These are phyloP conservation scores for Glonium stellatum DNA, from an alignment of 495 filamentous ascomycete species.

Conservation along the genomic window DNA sequence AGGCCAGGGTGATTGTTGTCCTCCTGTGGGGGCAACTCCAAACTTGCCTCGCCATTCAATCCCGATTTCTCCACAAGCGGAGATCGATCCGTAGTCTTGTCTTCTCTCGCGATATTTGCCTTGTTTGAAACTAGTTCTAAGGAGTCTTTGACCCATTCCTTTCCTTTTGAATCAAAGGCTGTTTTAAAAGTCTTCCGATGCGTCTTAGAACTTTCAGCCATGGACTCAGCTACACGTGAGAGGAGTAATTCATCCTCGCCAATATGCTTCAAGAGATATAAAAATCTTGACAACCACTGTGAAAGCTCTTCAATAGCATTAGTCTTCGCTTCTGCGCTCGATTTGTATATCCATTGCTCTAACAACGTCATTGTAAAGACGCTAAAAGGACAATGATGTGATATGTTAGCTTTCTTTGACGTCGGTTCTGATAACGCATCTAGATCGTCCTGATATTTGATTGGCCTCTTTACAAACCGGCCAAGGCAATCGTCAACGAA, in stretches of 20 bases:
- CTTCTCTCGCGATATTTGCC: not conserved
- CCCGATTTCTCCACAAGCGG: slow-evolving; percentile 6
- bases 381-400: slow-evolving; percentile 34
- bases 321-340: slow-evolving; percentile 37
- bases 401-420: not conserved
- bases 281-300: slow-evolving; percentile 49
- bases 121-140: slow-evolving; percentile 9
- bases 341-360: slow-evolving; percentile 71
- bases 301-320: slow-evolving; percentile 41
- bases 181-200: slow-evolving; percentile 14
- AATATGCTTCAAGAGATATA: slow-evolving; percentile 40
- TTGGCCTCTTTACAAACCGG: slow-evolving; percentile 59
- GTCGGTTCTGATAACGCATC: slow-evolving; percentile 20
- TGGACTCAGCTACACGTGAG: slow-evolving; percentile 38
- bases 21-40: slow-evolving; percentile 35
- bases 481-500: slow-evolving; percentile 77
- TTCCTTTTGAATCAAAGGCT: slow-evolving; percentile 18
- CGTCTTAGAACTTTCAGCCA: slow-evolving; percentile 30
- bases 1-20: slow-evolving; percentile 53
- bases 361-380: slow-evolving; percentile 55
- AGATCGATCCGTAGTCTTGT: slow-evolving; percentile 10
- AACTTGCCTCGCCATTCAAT: slow-evolving; percentile 12
- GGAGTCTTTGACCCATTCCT: slow-evolving; percentile 19
- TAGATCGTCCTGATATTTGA: slow-evolving; percentile 57
- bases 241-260: slow-evolving; percentile 42